phyloP scores from a whole-genome alignment of 805 yeast species.

The Danielia reshetovae region DNA sequence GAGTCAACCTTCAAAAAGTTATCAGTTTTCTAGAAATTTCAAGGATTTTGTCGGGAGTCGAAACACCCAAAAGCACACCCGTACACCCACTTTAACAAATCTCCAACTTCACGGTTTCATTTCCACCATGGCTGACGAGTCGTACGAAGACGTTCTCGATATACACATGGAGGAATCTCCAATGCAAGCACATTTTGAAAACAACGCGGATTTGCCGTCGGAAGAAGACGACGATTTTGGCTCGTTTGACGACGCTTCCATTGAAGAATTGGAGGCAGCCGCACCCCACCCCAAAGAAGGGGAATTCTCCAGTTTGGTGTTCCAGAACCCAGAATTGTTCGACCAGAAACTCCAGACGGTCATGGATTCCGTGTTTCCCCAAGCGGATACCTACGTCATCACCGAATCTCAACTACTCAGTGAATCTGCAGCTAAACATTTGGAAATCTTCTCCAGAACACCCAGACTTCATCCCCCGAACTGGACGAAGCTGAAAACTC shows the following conservation, averaged over 20 bases:
- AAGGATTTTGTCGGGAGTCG: too few species aligned
- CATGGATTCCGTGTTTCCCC: constrained; percentile 12
- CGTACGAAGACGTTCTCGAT: too few species aligned
- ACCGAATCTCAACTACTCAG: constrained; percentile 14
- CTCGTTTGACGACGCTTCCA: constrained; percentile 33
- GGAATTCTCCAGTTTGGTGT: constrained; percentile 1
- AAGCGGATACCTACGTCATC: neutral
- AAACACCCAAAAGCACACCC: too few species aligned
- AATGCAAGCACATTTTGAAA: too few species aligned
- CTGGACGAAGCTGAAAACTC: constrained; percentile 66
- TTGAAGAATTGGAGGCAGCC: constrained; percentile 20
- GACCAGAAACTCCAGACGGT: constrained; percentile 5
- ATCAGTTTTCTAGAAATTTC: too few species aligned
- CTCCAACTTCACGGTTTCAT: too few species aligned
- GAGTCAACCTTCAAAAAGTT: too few species aligned
- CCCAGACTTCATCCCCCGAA: constrained; percentile 55
- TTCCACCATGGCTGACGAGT: too few species aligned
- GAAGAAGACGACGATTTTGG: constrained; percentile 37
- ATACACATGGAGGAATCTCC: too few species aligned
- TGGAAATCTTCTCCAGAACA: constrained; percentile 43
- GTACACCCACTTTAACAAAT: too few species aligned
- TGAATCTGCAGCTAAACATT: constrained; percentile 37
- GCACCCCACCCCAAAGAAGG: neutral
- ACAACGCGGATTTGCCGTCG: too few species aligned
- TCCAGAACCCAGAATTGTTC: constrained; percentile 2